Conservation (phyloP, 352 stramenopile species). For the Phytophthora idaei region DNA sequence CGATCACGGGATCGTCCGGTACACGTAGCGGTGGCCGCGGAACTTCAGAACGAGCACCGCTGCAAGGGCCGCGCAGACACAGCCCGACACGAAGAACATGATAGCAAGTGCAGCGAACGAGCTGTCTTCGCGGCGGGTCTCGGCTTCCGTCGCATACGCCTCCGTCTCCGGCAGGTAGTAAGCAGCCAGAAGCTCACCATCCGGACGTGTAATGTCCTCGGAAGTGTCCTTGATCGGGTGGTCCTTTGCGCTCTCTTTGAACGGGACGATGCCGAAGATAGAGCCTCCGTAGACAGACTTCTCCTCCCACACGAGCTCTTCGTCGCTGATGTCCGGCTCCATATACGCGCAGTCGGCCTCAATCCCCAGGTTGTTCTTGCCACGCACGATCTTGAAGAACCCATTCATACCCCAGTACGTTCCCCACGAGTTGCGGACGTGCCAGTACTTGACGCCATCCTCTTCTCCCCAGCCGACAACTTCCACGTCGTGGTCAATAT, state of each 20-base stretch:
- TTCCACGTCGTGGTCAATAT: constrained; percentile 87
- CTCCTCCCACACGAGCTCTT: constrained; percentile 85
- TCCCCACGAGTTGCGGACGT: constrained; percentile 96
- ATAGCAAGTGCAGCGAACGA: constrained; percentile 41
- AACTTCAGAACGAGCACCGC: constrained; percentile 52
- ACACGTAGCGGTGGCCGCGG: constrained; percentile 61
- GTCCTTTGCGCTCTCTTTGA: constrained; percentile 70
- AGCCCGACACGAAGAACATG: constrained; percentile 68
- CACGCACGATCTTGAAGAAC: constrained; percentile 95
- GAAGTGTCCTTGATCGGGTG: constrained; percentile 92
- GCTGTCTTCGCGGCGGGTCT: constrained; percentile 11
- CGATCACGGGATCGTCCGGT: constrained; percentile 46
- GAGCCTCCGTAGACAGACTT: constrained; percentile 76
- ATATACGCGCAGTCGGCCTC: constrained; percentile 91
- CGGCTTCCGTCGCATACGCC: constrained; percentile 15
- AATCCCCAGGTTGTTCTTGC: constrained; percentile 93
- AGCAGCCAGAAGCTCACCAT: constrained; percentile 18
- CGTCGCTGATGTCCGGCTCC: constrained; percentile 82
- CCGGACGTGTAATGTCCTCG: constrained; percentile 71
- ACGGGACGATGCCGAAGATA: constrained; percentile 80
- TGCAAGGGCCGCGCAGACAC: constrained; percentile 49
- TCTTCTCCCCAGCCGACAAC: constrained; percentile 93
- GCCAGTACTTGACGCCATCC: constrained; percentile 95
- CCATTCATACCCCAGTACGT: constrained; percentile 96
- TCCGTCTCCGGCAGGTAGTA: constrained; percentile 20